Evolutionary conservation across 257 asterid species (phyloP).

Genomic region (Paraleonurus japonicus): DNA sequence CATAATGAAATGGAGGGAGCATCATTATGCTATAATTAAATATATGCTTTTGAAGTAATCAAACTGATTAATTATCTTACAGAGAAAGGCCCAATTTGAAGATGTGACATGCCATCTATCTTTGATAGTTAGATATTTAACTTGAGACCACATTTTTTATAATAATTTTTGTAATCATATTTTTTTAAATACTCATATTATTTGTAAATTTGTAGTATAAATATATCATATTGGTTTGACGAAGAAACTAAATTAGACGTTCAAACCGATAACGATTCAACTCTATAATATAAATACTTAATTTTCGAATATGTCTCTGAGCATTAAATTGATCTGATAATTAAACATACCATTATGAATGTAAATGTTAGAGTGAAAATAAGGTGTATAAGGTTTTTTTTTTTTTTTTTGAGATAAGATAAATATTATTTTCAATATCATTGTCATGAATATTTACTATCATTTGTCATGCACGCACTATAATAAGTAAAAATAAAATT

Average conservation of each 20-base stretch:
- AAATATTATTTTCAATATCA: too few species aligned
- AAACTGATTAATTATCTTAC: not conserved
- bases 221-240: not conserved
- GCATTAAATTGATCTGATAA: not conserved
- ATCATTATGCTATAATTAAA: not conserved
- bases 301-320: not conserved
- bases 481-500: too few species aligned
- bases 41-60: not conserved
- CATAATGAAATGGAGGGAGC: too few species aligned
- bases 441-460: too few species aligned
- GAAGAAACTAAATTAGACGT: not conserved
- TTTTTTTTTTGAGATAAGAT: too few species aligned
- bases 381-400: too few species aligned
- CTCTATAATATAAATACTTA: not conserved
- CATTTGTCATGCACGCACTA: too few species aligned
- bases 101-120: slow-evolving; percentile 21
- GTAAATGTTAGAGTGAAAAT: too few species aligned
- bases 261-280: not conserved
- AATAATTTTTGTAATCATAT: too few species aligned
- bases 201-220: not conserved
- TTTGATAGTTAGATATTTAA: not conserved
- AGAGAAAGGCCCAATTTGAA: not conserved
- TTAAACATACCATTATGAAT: not conserved
- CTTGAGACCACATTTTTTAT: not conserved
- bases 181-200: too few species aligned